Percentiles rank a stretch among this genome's conserved stretches.
phyloP scores from a whole-genome alignment of 495 filamentous ascomycete species.

The Monascus purpureus region DNA sequence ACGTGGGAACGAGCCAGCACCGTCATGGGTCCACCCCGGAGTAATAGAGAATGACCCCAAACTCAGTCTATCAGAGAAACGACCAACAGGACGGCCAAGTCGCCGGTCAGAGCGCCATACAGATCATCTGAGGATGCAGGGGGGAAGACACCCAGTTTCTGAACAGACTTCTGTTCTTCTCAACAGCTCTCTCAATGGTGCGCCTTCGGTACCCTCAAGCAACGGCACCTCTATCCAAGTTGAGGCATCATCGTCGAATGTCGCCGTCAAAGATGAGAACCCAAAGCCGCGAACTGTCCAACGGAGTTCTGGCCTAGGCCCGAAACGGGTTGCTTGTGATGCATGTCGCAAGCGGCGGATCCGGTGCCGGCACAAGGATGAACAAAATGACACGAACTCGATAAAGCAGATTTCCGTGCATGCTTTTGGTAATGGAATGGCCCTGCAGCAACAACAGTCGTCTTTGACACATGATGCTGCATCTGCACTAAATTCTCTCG shows the following conservation, averaged over 20 bases:
- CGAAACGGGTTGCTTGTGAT: constrained; percentile 40
- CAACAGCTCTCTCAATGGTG: constrained; percentile 6
- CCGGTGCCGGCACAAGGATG: constrained; percentile 40
- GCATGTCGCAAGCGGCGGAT: constrained; percentile 40
- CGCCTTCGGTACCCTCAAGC: constrained; percentile 8
- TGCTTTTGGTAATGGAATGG: constrained; percentile 17
- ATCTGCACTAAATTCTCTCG: constrained; percentile 29
- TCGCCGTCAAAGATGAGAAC: constrained; percentile 14
- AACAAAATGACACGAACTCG: constrained; percentile 19
- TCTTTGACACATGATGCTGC: constrained; percentile 31
- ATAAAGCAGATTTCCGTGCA: constrained; percentile 16
- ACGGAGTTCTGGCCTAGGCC: constrained; percentile 30
- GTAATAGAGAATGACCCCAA: constrained; percentile 32
- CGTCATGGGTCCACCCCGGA: constrained; percentile 48
- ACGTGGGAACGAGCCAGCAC: constrained; percentile 52
- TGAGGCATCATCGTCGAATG: constrained; percentile 3
- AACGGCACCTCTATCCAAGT: constrained; percentile 10
- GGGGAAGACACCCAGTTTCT: constrained; percentile 27
- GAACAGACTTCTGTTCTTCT: constrained; percentile 11
- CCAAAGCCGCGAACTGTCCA: constrained; percentile 19
- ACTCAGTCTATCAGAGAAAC: constrained; percentile 27
- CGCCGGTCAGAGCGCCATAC: constrained; percentile 31
- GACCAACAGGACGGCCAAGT: constrained; percentile 28
- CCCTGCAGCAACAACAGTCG: constrained; percentile 18
- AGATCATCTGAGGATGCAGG: constrained; percentile 31